Evolutionary conservation across 2,329 filamentous ascomycete genomes (phyloP), one percentile per base, ranked within the genome.

Genomic region (Fusarium sp.): DNA sequence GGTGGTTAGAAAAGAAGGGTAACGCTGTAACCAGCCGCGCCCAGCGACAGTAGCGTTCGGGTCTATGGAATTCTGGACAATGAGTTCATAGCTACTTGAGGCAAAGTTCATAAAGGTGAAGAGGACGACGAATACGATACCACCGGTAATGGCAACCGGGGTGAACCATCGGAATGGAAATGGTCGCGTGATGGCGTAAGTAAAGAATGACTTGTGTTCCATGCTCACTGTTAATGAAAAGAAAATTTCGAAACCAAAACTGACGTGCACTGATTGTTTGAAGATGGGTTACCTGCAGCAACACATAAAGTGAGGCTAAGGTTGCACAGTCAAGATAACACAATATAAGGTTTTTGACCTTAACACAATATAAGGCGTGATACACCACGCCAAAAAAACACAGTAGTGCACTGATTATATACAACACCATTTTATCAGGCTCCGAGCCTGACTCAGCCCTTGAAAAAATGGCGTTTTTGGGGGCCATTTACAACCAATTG

Each of bases 221-320:
- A 50, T 37, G 17, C 15, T 50, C 2, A 3, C 2, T 15, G 4
- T 2, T 11, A 6, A 11, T 18, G 5, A 1, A 7, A 37, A 8
- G 6, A n/a, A 8, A 18, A 1, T 8, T 4, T 5, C 9, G 2
- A 3, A 8, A 11, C 14, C 11, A 3, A n/a, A 12, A 3, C 6
- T 50, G 30, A 26, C 20, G 20, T 23, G 20, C 20, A 23, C 20
- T 23, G 20, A 23, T 23, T 23, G 4, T 23, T 23, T 23, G 20
- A 23, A 23, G 20, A 23, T 23, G 4, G 20, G 20, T 23, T 23
- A 23, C 20, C 20, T 23, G 20, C 20, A 23, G 20, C 20, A 23
- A 23, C 20, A 23, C 20, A 23, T 23, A 23, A 23, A 23, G 20
- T 23, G 20, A 23, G 3, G 20, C 20, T 23, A 23, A 23, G 20